Evolutionary conservation across 2,329 filamentous ascomycete species (phyloP), one percentile per base, ranked within the genome.

Genomic region (Ramularia collo-cygni): DNA sequence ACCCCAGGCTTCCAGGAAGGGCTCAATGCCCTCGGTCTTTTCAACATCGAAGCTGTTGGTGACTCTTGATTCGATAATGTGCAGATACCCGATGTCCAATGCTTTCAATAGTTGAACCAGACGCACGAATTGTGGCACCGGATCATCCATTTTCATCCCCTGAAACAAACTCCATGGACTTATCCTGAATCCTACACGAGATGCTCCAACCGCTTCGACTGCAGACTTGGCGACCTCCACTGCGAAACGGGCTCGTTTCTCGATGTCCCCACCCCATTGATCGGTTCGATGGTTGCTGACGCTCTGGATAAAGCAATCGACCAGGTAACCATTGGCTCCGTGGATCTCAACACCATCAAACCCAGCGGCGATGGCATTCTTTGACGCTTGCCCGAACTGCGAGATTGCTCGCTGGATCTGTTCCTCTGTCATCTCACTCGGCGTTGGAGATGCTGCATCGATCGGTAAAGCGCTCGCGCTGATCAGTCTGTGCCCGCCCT

Each of bases 111-210:
- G 64, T 16, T 60, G 47, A 16, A 76, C 66, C 6, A 81, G 53
- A 48, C 83, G 66, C 0, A 61, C 61, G 50, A 82, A 85, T 42
- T 83, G 77, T 0, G 77, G 73, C 4, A 75, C 52, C 0, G 79
- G 78, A 32, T 84, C 68, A 0, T 56, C 46, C 76, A 82, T 81
- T 17, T 49, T 39, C 79, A 83, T 79, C 14, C 70, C 72, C 40
- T 82, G 75, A 58, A 77, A 82, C 0, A 60, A 58, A 33, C 68
- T 72, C 60, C 70, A 82, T 0, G 79, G 80, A 1, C 68, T 75
- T 2, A 83, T 59, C 1, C 79, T 71, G n/a, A 83, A 69, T 0
- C 69, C 75, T 1, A 49, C 53, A 14, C 40, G 43, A 2, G 70
- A 62, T 15, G 67, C 56, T 1, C 73, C 72, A 2, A 75, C 57